Evolutionary conservation across 768 basidiomycete species (phyloP), one percentile per base, ranked within the genome.

Genomic region (Grammothele lineata): DNA sequence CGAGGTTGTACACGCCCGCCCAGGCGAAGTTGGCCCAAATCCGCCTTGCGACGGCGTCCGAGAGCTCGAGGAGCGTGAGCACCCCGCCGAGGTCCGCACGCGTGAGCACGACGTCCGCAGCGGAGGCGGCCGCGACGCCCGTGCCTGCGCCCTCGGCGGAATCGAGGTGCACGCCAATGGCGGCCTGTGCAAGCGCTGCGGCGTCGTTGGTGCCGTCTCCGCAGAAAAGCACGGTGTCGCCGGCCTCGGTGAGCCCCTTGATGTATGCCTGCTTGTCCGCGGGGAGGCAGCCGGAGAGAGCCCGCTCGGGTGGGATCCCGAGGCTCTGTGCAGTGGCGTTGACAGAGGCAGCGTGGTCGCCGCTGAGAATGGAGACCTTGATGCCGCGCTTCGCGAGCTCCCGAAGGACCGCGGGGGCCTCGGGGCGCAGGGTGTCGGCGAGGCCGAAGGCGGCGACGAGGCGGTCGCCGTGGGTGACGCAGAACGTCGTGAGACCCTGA

Each of bases 161-260:
- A 37, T 57, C 56, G 46, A 64, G 53, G 45, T 62, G 59, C 19
- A 80, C 66, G 19, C 70, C 70, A 14, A 78, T 66, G 48, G 78
- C 75, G 1, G 79, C 77, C 21, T 70, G 73, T 0, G 75, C 70
- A 19, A 81, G 69, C 7, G 78, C 71, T 11, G 67, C 66, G 5
- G 73, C 62, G 57, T 80, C 77, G 59, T 80, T 78, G 21, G 75
- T 68, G 15, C 80, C 79, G 57, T 81, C 79, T 30, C 73, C 72
- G 23, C 71, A 62, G 62, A 76, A 76, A 34, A 68, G 56, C 3
- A 75, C 74, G 8, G 60, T 57, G 15, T 55, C 57, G 37, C 59
- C 57, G 25, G 39, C 40, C 4, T 48, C 56, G 36, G 64, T 57
- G 26, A 70, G 58, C 37, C 43, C 46, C 21, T 51, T 58, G 44